Base-by-base conservation (phyloP, 495 filamentous ascomycete genomes). In the Amorphotheca resinae region DNA sequence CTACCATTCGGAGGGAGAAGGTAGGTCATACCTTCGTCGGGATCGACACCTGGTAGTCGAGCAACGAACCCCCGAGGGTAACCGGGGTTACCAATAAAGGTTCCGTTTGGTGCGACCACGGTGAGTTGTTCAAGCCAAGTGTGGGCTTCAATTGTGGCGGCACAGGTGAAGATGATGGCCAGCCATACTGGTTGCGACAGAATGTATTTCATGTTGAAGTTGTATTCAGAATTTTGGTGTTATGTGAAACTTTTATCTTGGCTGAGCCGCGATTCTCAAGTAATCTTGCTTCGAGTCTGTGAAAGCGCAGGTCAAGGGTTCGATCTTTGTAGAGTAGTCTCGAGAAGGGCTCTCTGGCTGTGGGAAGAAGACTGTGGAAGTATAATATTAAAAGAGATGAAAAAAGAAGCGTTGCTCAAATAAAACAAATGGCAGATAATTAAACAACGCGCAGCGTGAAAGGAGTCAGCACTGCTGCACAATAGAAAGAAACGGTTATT, bases 51-150 rank as follows among this genome's bases (percentile, higher is more conserved):
- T 28, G 54, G 54, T 1, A 59, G 66, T 42, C 82, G 73, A 14
- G 61, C 57, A 9, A 69, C 54, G 49, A 77, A 78, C 9, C 70
- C 74, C 42, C 86, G 76, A 3, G 75, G 59, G 51, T 77, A 91
- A 33, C 87, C 87, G 4, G 70, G 61, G 2, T 59, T 48, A 18
- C 84, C 85, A 2, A 76, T 64, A 55, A 84, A 86, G n/a, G 70
- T 74, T 26, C 85, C 86, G 55, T 84, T 79, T 3, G 75, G 57
- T 32, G 76, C 70, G 62, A 95, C 77, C 22, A 76, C 69, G n/a
- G 57, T 65, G 18, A 86, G 59, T 44, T 79, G 59, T 56, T 93
- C 85, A 12, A 87, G 68, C 88, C 88, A 95, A 14, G 33, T 48
- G 23, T 57, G 54, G 20, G 51, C 48, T 18, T 40, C 4, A 11